A percentile compares a stretch with the other conserved stretches of the same genome.
phyloP scores from a whole-genome alignment of 2,329 filamentous ascomycete species.

The Microdochium nivale region DNA sequence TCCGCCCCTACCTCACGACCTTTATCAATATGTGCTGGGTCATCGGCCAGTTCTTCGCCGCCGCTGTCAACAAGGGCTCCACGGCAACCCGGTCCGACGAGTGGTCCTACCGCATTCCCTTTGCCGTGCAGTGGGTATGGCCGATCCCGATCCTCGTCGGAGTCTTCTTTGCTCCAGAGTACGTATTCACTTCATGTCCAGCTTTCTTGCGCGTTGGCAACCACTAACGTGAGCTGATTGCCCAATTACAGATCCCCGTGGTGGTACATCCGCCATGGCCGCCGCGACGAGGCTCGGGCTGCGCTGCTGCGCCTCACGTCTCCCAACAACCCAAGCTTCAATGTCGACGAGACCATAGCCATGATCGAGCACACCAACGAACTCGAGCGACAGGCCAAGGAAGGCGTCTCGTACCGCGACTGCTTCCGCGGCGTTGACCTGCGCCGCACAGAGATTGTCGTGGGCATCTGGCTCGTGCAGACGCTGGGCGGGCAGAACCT shows the following conservation, averaged over 20 bases:
- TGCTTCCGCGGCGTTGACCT: slow-evolving; percentile 44
- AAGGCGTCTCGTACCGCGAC: slow-evolving; percentile 36
- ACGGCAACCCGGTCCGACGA: slow-evolving; percentile 25
- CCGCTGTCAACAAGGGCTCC: slow-evolving; percentile 36
- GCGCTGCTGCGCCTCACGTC: slow-evolving; percentile 33
- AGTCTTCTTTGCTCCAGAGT: slow-evolving; percentile 38
- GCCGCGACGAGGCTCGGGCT: slow-evolving; percentile 28
- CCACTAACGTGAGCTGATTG: too few species aligned
- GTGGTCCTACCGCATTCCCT: slow-evolving; percentile 42
- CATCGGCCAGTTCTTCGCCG: slow-evolving; percentile 43
- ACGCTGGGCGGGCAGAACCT: slow-evolving; percentile 38
- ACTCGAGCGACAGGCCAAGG: slow-evolving; percentile 32
- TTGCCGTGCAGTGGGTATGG: slow-evolving; percentile 45
- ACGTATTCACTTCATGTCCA: slow-evolving; percentile 2
- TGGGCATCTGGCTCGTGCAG: slow-evolving; percentile 39
- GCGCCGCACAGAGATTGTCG: slow-evolving; percentile 43
- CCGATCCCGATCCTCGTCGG: slow-evolving; percentile 35
- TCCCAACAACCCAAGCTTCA: slow-evolving; percentile 26
- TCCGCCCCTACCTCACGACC: slow-evolving; percentile 43
- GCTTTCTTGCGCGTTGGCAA: background rate
- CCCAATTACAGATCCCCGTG: slow-evolving; percentile 32
- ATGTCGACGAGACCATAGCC: slow-evolving; percentile 37
- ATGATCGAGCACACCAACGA: slow-evolving; percentile 47
- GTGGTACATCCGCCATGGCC: slow-evolving; percentile 38
- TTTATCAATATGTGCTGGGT: slow-evolving; percentile 51